Base-by-base conservation (phyloP, 768 basidiomycete species). In the Gymnopilus junonius region DNA sequence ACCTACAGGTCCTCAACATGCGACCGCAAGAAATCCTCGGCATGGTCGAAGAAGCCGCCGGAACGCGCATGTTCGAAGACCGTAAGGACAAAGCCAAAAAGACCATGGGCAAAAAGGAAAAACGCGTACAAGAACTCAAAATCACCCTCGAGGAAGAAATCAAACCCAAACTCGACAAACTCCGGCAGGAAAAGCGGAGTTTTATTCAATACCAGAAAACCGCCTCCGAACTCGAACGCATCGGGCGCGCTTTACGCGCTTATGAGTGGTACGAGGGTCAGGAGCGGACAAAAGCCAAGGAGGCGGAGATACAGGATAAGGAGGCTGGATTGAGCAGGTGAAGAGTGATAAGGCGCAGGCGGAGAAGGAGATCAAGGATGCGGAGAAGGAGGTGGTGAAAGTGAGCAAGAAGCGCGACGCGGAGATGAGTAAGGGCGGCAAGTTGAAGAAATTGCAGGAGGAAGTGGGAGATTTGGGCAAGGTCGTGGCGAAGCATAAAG, bases 1-100 rank as follows among this genome's bases (percentile, higher is more conserved):
- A 3, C 31, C 66, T 15, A 20, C 57, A 90, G 90, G 92, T 94
- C 3, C 87, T 99, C 53, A 99, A 98, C 76, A 99, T 99, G 97
- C 91, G 94, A 25, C 96, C 97, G 0, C 91, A 92, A 80, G 97
- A 99, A 74, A 97, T 99, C 63, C 85, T 99, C 12, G 94, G 95
- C 1, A 97, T 99, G 93, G 93, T 99, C 2, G 97, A 99, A 75
- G 97, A 99, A 74, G 97, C 97, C 0, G 94, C 96, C 0, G 97
- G 97, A 6, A 99, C 97, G 29, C 90, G 95, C 27, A 99, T 99
- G 97, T 99, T 98, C 70, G 97, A 99, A 74, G 97, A 99, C 58
- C 87, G 93, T 17, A 99, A 99, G 73, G 95, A 97, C 73, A 97
- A 97, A 75, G 96, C 97, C 7, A 86, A 90, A 71, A 94, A 92